phyloP scores from a whole-genome alignment of 257 asterid genomes.

The Solanum rostratum region DNA sequence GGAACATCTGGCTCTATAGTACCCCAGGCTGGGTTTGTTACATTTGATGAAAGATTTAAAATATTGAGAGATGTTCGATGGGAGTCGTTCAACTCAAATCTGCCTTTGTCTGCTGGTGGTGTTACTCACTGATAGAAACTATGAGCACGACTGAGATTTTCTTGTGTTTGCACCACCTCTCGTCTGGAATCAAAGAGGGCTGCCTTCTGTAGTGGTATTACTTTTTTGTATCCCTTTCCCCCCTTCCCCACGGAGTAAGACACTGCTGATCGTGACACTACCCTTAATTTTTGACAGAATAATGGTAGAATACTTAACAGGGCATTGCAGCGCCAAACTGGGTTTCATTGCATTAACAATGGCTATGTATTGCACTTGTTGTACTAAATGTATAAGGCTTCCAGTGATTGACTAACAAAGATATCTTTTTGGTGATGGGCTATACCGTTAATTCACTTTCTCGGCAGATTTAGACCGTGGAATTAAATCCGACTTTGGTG shows the following conservation, averaged over 20 bases:
- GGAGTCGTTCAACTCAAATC: constrained; percentile 41
- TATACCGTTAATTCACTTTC: not conserved
- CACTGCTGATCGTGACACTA: not conserved
- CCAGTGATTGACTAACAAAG: not conserved
- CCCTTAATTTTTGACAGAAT: not conserved
- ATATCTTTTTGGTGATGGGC: not conserved
- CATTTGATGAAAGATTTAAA: constrained; percentile 54
- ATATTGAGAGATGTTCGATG: constrained; percentile 55
- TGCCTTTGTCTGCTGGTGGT: constrained; percentile 19
- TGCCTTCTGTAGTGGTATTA: not conserved
- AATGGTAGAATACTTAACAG: not conserved
- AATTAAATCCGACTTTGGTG: too few species aligned
- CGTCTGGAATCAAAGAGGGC: not conserved
- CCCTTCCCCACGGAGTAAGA: not conserved
- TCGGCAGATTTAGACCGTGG: not conserved
- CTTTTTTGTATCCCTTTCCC: not conserved
- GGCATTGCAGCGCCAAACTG: not conserved
- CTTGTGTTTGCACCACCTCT: not conserved
- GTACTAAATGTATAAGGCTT: not conserved
- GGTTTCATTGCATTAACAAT: not conserved
- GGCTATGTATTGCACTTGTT: not conserved
- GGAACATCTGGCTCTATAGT: constrained; percentile 40
- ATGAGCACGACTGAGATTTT: not conserved
- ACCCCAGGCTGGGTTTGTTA: constrained; percentile 38
- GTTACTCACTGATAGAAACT: not conserved